A percentile compares a stretch with the other conserved stretches of the same genome.
Evolutionary conservation across 2,329 filamentous ascomycete species (phyloP).

Genomic region (Sclerotinia minor): DNA sequence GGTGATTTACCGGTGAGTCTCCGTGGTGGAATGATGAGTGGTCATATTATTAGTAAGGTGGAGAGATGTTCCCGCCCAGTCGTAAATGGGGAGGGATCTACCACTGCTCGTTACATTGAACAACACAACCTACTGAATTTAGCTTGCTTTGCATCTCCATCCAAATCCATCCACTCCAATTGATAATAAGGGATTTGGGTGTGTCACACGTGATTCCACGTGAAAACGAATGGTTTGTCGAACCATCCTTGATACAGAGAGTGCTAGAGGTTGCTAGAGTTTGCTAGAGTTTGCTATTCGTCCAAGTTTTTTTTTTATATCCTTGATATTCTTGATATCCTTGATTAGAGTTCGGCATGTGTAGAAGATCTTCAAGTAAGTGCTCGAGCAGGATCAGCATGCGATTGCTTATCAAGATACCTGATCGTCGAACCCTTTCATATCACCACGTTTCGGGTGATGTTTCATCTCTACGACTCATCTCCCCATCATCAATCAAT

Average conservation of each 20-base stretch:
- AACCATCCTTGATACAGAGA: not conserved
- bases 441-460: not conserved
- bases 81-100: conserved; percentile 18
- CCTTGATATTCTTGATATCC: too few relatives aligned
- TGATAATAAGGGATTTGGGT: too few relatives aligned
- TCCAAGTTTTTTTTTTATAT: not conserved
- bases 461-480: not conserved
- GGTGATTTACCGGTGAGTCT: conserved; percentile 19
- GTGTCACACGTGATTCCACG: conserved; percentile 6
- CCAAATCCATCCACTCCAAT: conserved; percentile 9
- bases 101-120: conserved; percentile 11
- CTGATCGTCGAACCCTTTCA: not conserved
- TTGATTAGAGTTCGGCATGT: conserved; percentile 1
- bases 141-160: conserved; percentile 5
- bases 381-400: not conserved
- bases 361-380: not conserved
- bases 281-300: not conserved
- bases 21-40: conserved; percentile 21
- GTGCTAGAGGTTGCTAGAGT: not conserved
- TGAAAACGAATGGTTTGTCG: not conserved
- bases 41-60: conserved; percentile 16
- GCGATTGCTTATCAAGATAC: not conserved
- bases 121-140: conserved; percentile 3
- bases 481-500: not conserved
- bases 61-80: conserved; percentile 17